Base-by-base conservation (phyloP, 202 grass and related monocot genomes). In the Carex sylvatica region DNA sequence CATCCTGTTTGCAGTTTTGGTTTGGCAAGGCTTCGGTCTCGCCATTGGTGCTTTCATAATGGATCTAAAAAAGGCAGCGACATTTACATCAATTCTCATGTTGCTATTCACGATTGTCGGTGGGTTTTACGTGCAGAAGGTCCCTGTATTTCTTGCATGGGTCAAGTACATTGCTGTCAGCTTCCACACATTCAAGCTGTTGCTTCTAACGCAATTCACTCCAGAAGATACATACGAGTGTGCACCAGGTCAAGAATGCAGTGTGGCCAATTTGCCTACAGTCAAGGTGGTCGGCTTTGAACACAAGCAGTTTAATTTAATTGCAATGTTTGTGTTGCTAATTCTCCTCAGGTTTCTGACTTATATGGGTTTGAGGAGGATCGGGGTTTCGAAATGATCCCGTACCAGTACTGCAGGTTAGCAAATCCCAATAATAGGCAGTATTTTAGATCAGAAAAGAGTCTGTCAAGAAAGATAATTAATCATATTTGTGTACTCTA, bases 131-230 rank as follows among this genome's bases (percentile, higher is more conserved):
- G 74, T 90, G 18, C 74, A 84, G 26, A 66, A 84, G 19, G 68
- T 87, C 4, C 88, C 88, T 0, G 4, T 13, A 8, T 81, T 90
- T 73, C 61, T 90, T 74, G 42, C 33, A 13, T 90, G 88, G 88
- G 67, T 87, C 38, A 90, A 90, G 63, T 90, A 90, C 23, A 3
- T 84, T 2, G 78, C 88, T 3, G 13, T 69, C 31, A 80, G 40
- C 68, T 90, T 80, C 69, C 86, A 90, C 51, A 68, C 68, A 30
- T 90, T 90, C 81, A 87, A 90, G 53, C 51, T 90, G 18, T 59
- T 86, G 81, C 62, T 90, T 23, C 23, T 59, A 1, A 14, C 85
- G 0, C 88, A 90, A 79, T 90, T 65, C 68, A 84, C 76, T 2
- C 51, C 33, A 0, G 47, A 8, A 2, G 81, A 90, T 22, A 84